phyloP scores from a whole-genome alignment of 805 yeast species.

The Suhomyces pyralidae region DNA sequence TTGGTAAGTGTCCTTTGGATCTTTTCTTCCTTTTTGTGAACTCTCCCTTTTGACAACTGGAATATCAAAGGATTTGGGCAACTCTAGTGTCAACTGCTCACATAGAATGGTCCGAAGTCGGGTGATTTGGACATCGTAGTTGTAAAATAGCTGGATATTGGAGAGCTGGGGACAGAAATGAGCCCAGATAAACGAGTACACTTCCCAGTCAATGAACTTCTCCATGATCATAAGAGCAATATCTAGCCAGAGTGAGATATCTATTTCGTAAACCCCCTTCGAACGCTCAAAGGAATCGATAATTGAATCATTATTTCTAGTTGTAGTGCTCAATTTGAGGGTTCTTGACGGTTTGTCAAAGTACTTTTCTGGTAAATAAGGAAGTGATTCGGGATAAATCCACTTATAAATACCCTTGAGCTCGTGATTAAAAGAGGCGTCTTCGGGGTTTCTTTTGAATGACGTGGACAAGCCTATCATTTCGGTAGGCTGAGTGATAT shows the following conservation, averaged over 20 bases:
- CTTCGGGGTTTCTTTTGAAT: constrained; percentile 46
- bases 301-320: background rate
- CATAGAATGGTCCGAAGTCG: constrained; percentile 48
- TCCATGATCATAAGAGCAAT: constrained; percentile 49
- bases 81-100: constrained; percentile 53
- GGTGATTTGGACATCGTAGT: constrained; percentile 38
- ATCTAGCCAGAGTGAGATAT: constrained; percentile 47
- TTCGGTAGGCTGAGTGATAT: constrained; percentile 52
- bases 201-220: constrained; percentile 63
- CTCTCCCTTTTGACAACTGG: background rate
- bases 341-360: constrained; percentile 40
- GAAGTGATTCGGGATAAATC: constrained; percentile 58
- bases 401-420: constrained; percentile 33
- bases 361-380: constrained; percentile 45
- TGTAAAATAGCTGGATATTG: constrained; percentile 50
- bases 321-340: constrained; percentile 6
- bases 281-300: background rate
- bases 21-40: background rate
- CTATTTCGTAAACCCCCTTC: background rate
- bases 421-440: constrained; percentile 18
- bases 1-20: constrained; percentile 13
- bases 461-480: constrained; percentile 65
- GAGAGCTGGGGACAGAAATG: constrained; percentile 71
- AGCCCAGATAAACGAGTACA: constrained; percentile 61
- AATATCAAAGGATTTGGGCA: constrained; percentile 37